Conservation (phyloP, 257 asterid genomes). For the Lavandula angustifolia region DNA sequence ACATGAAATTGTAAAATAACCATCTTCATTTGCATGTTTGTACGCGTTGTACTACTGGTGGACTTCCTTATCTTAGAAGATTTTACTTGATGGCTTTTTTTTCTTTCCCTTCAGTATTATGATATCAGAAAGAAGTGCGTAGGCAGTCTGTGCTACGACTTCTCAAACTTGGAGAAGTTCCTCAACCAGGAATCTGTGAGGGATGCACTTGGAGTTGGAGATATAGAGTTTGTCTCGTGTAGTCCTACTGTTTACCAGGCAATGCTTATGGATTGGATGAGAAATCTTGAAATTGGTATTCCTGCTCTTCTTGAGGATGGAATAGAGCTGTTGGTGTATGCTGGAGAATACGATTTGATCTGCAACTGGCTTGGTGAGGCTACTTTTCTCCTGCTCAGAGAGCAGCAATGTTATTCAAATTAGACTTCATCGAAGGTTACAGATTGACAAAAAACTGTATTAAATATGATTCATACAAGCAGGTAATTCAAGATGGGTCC, state of each 20-base stretch:
- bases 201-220: slow-evolving; percentile 65
- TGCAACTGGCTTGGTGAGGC: slow-evolving; percentile 80
- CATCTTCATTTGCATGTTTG: slow-evolving; percentile 7
- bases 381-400: slow-evolving; percentile 8
- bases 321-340: slow-evolving; percentile 61
- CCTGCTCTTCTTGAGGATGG: slow-evolving; percentile 79
- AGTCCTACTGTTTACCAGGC: slow-evolving; percentile 69
- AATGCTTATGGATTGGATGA: slow-evolving; percentile 87
- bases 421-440: background rate
- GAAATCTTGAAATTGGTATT: slow-evolving; percentile 76
- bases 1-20: background rate
- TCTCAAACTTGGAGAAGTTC: slow-evolving; percentile 70
- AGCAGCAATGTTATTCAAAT: slow-evolving; percentile 13
- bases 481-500: slow-evolving; percentile 99
- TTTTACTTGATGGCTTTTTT: background rate
- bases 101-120: slow-evolving; percentile 52
- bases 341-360: slow-evolving; percentile 77
- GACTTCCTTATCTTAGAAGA: background rate
- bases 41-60: background rate
- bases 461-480: slow-evolving; percentile 22
- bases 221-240: slow-evolving; percentile 71
- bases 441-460: background rate
- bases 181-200: slow-evolving; percentile 61
- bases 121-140: slow-evolving; percentile 73
- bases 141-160: slow-evolving; percentile 78